phyloP scores from a whole-genome alignment of 768 basidiomycete species.

The Sarcomyxa edulis region DNA sequence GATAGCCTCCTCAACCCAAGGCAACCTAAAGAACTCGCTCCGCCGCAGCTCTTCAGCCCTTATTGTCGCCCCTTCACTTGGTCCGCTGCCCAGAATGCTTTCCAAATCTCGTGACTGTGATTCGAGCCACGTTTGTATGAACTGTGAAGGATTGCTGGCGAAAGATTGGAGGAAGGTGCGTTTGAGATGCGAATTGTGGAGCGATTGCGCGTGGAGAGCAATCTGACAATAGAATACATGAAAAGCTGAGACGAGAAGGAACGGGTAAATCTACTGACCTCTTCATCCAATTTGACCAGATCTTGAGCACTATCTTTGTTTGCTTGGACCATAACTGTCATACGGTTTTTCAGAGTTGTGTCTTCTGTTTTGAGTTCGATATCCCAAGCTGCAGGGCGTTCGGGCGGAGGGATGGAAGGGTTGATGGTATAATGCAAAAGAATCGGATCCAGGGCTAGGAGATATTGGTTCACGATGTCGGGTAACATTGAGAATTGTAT shows the following conservation, averaged over 20 bases:
- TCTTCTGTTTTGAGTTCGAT: constrained; percentile 89
- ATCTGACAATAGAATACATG: constrained; percentile 41
- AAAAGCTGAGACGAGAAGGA: background rate
- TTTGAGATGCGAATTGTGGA: constrained; percentile 85
- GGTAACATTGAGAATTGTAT: constrained; percentile 78
- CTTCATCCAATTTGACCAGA: constrained; percentile 77
- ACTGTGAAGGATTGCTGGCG: constrained; percentile 67
- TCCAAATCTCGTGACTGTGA: constrained; percentile 91
- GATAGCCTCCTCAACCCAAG: constrained; percentile 90
- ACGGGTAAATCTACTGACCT: constrained; percentile 42
- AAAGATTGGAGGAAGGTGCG: constrained; percentile 83
- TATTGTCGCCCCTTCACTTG: constrained; percentile 71
- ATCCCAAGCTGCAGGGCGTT: constrained; percentile 77
- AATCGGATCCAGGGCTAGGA: constrained; percentile 75
- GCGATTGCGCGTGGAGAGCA: constrained; percentile 74
- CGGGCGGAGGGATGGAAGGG: constrained; percentile 56
- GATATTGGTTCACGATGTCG: constrained; percentile 77
- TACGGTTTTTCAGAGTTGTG: constrained; percentile 60
- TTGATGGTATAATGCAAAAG: constrained; percentile 73
- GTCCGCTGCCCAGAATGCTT: constrained; percentile 82
- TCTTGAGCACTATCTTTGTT: constrained; percentile 67
- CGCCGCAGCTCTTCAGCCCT: constrained; percentile 85
- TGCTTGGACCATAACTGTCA: constrained; percentile 64
- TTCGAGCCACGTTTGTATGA: constrained; percentile 88
- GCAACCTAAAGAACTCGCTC: constrained; percentile 87